Conservation (phyloP, 139 green algal species). For the Parachlorella kessleri region DNA sequence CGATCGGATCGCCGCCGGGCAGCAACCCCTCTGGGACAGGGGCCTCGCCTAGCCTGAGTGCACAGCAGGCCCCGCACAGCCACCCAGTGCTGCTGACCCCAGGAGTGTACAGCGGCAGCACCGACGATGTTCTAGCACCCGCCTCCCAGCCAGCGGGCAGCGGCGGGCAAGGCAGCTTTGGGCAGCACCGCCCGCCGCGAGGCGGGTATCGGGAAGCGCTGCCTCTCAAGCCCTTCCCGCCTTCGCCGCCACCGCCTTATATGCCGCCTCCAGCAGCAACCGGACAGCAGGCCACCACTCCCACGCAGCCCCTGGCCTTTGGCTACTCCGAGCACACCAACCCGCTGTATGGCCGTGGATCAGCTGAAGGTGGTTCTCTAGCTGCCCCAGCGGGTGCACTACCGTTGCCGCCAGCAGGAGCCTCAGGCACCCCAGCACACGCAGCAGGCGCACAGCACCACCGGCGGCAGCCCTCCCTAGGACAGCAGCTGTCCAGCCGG, state of each 20-base stretch:
- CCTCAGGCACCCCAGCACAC: too few relatives aligned
- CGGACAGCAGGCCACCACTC: background rate
- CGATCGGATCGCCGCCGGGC: too few relatives aligned
- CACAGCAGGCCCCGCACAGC: background rate
- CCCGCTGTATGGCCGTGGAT: conserved; percentile 16
- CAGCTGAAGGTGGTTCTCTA: too few relatives aligned
- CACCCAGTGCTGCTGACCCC: background rate
- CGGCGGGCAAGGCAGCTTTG: too few relatives aligned
- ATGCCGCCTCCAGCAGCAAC: background rate
- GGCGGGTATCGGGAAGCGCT: background rate
- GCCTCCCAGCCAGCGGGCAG: too few relatives aligned
- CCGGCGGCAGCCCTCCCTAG: too few relatives aligned
- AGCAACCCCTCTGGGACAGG: too few relatives aligned
- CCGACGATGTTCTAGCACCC: too few relatives aligned
- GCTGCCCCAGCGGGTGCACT: too few relatives aligned
- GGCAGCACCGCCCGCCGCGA: too few relatives aligned
- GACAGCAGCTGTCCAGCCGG: background rate
- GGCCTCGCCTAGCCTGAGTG: background rate
- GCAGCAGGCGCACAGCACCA: too few relatives aligned
- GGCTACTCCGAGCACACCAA: conserved; percentile 17
- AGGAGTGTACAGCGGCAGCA: background rate
- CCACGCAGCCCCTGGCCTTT: background rate
- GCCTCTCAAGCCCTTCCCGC: background rate
- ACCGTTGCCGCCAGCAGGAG: too few relatives aligned
- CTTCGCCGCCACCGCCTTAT: background rate